These are phyloP conservation scores for Paramecium pentaurelia DNA, from an alignment of 73 alveolate species.

Conservation along the genomic window DNA sequence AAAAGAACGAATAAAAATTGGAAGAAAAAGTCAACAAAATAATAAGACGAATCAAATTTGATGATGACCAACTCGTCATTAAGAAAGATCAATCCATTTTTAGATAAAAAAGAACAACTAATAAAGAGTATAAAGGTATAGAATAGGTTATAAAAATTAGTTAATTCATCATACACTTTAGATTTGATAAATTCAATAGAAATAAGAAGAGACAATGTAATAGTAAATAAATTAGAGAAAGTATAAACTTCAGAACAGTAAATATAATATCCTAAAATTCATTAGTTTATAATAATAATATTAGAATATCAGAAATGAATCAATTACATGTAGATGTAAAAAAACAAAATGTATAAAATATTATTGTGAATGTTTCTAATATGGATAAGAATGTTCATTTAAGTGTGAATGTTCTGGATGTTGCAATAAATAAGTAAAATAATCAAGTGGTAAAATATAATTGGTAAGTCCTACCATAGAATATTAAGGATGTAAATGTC, in stretches of 20 bases:
- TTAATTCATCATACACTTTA: background rate
- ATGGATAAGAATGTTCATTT: conserved; percentile 18
- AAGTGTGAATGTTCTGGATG: conserved; percentile 34
- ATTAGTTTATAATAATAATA: background rate
- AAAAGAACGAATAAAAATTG: background rate
- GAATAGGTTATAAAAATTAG: background rate
- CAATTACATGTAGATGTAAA: conserved; percentile 3
- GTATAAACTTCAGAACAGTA: background rate
- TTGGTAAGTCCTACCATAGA: background rate
- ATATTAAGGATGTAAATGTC: background rate
- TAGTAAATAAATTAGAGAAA: background rate
- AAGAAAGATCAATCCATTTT: background rate
- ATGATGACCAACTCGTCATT: background rate
- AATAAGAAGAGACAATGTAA: background rate
- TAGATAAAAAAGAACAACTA: background rate
- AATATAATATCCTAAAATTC: background rate
- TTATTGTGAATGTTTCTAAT: conserved; percentile 16
- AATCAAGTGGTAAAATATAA: background rate
- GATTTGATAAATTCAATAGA: conserved; percentile 7
- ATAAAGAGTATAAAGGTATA: conserved; percentile 1
- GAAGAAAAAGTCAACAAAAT: background rate
- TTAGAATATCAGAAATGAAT: background rate
- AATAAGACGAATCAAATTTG: background rate
- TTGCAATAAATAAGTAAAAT: background rate
- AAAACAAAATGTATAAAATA: background rate